phyloP scores from a whole-genome alignment of 1,139 yeast genomes.

The Suhomyces bolitotheri region DNA sequence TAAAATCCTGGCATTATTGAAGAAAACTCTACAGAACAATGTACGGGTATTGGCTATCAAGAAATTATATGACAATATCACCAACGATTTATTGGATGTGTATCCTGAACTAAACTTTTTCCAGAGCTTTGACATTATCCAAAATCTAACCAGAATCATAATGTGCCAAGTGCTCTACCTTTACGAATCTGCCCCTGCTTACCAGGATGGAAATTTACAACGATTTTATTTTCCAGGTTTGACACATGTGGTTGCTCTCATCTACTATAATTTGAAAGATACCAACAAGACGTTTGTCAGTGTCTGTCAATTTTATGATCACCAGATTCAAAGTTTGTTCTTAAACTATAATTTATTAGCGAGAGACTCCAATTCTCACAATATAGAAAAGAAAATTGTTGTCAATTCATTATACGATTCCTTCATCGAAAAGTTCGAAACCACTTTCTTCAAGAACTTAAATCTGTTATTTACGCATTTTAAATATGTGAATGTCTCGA shows the following conservation, averaged over 20 bases:
- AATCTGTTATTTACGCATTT: conserved; percentile 55
- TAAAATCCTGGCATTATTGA: conserved; percentile 1
- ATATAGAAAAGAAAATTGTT: conserved; percentile 9
- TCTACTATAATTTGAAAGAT: conserved; percentile 39
- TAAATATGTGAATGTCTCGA: conserved; percentile 36
- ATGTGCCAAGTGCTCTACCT: conserved; percentile 25
- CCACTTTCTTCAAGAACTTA: conserved; percentile 43
- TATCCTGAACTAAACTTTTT: conserved; percentile 50
- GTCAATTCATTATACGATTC: conserved; percentile 16
- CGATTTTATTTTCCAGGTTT: conserved; percentile 28
- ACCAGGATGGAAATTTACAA: conserved; percentile 11
- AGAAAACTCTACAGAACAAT: background rate
- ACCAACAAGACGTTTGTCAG: conserved; percentile 43
- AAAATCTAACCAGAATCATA: conserved; percentile 28
- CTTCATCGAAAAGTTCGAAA: conserved; percentile 43
- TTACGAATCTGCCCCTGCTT: conserved; percentile 18
- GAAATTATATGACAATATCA: conserved; percentile 13
- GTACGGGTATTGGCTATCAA: conserved; percentile 8
- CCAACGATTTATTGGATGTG: conserved; percentile 28
- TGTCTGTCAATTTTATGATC: conserved; percentile 44
- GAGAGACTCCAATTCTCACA: conserved; percentile 3
- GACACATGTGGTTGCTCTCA: conserved; percentile 39
- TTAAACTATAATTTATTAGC: conserved; percentile 14
- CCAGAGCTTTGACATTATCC: conserved; percentile 31
- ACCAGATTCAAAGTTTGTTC: conserved; percentile 30